Base-by-base conservation (phyloP, 768 basidiomycete genomes). In the Rubroboletus satanas region DNA sequence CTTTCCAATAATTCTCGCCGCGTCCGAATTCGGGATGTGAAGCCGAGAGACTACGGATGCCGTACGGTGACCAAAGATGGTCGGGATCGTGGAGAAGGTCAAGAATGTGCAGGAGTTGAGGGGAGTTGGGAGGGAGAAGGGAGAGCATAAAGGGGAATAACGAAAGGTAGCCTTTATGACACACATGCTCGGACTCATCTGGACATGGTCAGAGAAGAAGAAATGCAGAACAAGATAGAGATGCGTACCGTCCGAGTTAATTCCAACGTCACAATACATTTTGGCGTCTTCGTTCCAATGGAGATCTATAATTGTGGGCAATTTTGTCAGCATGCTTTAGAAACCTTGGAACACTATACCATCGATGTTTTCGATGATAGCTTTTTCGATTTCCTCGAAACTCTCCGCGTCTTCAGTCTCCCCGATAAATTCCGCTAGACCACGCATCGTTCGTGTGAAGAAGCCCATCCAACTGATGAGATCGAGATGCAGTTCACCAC, bases 1-100 rank as follows among this genome's bases (percentile, higher is more conserved):
- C 94, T 64, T 87, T 88, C 95, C 95, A 98, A 71, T 98, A 98
- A 73, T 98, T 91, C 72, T 98, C 95, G 45, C 88, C 96, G 62
- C 83, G 75, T 14, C 94, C 95, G 63, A 93, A 98, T 46, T 90
- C 82, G n/a, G 88, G 83, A 66, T 98, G 93, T 18, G 84, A 83
- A n/a, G 81, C 84, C 7, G 90, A 93, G 50, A 98, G 73, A 58
- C 92, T 95, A 29, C 95, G 87, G 35, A 98, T 74, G 28, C 96
- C 95, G 67, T 85, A 94, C 1, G 83, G 79, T 2, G 93, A 96
- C 96, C 96, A 98, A 32, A 98, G 80, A 58, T 93, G 89, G 29
- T 85, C 74, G 0, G 93, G 90, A 67, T 92, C 87, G 15, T 73
- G 79, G 31, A 98, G 75, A 36, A 94, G 72, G 64, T 94, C 87